Percentiles rank a stretch among this genome's conserved stretches.
Evolutionary conservation across 768 basidiomycete species (phyloP).

Genomic region (Mycena galericulata): DNA sequence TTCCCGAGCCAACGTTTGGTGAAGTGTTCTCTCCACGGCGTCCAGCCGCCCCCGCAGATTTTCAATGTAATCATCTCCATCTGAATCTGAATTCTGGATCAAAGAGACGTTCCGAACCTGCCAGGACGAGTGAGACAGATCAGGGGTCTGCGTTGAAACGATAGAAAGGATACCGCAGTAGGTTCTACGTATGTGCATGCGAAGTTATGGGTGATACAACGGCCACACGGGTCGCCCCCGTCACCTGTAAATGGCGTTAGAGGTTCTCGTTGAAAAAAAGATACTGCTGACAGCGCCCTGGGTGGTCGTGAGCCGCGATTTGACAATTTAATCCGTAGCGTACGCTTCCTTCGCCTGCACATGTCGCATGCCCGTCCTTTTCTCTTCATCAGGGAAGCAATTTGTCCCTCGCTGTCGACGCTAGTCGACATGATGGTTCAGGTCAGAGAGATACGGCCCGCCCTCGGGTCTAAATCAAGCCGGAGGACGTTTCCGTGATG

Average conservation of each 20-base stretch:
- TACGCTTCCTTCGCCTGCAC: conserved; percentile 13
- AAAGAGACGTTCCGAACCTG: not conserved
- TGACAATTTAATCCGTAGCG: not conserved
- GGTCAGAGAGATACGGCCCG: too few relatives aligned
- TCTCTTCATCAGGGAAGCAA: too few relatives aligned
- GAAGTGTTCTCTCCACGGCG: not conserved
- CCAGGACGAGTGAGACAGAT: too few relatives aligned
- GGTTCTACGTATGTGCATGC: conserved; percentile 7
- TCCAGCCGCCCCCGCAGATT: not conserved
- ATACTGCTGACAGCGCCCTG: conserved; percentile 7
- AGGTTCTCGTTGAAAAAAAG: too few relatives aligned
- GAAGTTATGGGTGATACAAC: not conserved
- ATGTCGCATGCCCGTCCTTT: conserved; percentile 17
- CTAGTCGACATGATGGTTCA: too few relatives aligned
- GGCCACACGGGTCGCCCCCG: not conserved
- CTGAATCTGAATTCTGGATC: not conserved
- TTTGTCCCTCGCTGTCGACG: too few relatives aligned
- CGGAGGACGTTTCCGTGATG: too few relatives aligned
- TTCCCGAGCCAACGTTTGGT: not conserved
- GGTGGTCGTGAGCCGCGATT: too few relatives aligned
- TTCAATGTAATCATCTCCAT: not conserved
- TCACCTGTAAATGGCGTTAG: not conserved
- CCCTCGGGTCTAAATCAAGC: too few relatives aligned
- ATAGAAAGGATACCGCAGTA: not conserved
- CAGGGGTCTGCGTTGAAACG: too few relatives aligned